A percentile compares a stretch with the other conserved stretches of the same genome.
Conservation (phyloP, 169 alveolate species). For the Cryptosporidium tyzzeri region DNA sequence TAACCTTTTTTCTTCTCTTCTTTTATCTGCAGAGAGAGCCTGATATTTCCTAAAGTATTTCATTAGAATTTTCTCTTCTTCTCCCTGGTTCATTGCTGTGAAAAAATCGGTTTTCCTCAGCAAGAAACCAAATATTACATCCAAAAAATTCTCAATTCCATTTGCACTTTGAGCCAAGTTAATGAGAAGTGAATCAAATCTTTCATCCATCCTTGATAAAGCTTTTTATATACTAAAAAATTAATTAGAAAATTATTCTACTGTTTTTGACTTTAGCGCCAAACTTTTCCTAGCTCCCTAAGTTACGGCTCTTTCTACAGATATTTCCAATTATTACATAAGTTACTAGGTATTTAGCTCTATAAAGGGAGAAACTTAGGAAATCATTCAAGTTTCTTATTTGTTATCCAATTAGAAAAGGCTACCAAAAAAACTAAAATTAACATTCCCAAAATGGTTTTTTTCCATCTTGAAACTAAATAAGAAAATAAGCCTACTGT, state of each 20-base stretch:
- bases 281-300: not conserved
- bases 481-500: too few species aligned
- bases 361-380: not conserved
- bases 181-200: conserved; percentile 90
- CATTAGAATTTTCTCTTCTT: conserved; percentile 81
- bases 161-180: conserved; percentile 91
- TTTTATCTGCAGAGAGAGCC: conserved; percentile 75
- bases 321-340: not conserved
- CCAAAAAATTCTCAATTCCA: conserved; percentile 94
- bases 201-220: conserved; percentile 75
- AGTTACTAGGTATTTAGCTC: not conserved
- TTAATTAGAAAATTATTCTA: not conserved
- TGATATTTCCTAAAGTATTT: conserved; percentile 81
- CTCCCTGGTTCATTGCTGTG: conserved; percentile 82
- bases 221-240: not conserved
- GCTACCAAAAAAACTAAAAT: not conserved
- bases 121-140: conserved; percentile 93
- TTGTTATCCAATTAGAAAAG: too few species aligned
- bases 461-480: not conserved
- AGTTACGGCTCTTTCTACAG: not conserved
- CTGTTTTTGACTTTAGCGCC: conserved; percentile 5
- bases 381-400: too few species aligned
- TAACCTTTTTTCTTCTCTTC: conserved; percentile 77
- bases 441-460: not conserved
- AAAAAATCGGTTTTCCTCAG: conserved; percentile 96